Evolutionary conservation across 495 filamentous ascomycete species (phyloP).

Genomic region (Acidomyces sp.): DNA sequence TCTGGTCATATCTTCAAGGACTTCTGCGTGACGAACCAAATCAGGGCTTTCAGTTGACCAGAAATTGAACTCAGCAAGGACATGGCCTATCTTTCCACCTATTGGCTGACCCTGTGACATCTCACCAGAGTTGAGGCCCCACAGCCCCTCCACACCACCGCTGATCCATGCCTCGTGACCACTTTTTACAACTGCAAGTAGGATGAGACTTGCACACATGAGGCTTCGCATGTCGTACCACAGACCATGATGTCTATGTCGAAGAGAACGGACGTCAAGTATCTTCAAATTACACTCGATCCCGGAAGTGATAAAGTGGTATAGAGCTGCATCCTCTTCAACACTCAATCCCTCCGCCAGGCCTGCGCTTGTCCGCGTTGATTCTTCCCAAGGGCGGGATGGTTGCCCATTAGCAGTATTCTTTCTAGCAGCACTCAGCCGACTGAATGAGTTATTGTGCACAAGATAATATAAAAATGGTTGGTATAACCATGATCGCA

Average conservation of each 20-base stretch:
- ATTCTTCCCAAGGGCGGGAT: background rate
- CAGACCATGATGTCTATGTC: constrained; percentile 15
- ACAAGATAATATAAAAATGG: constrained; percentile 14
- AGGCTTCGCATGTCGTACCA: constrained; percentile 13
- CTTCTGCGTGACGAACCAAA: background rate
- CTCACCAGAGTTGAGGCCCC: background rate
- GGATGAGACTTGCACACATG: constrained; percentile 1
- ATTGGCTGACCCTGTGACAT: background rate
- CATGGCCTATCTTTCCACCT: constrained; percentile 1
- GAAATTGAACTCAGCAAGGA: constrained; percentile 3
- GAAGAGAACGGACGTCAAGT: constrained; percentile 8
- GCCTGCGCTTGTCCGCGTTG: too few relatives aligned
- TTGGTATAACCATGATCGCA: constrained; percentile 14
- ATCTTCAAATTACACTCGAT: constrained; percentile 10
- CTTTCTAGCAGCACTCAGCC: background rate
- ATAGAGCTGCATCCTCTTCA: background rate
- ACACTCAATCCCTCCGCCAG: background rate
- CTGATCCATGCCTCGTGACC: constrained; percentile 10
- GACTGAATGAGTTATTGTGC: background rate
- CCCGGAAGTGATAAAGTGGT: constrained; percentile 10
- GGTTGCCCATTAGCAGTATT: background rate
- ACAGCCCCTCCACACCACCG: background rate
- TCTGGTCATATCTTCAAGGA: constrained; percentile 6
- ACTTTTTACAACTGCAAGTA: constrained; percentile 10
- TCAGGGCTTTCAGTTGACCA: constrained; percentile 3